Percentiles rank a stretch among this genome's conserved stretches.
These are phyloP conservation scores for Exophiala sp. DNA, from an alignment of 2,329 filamentous ascomycete genomes.

Conservation along the genomic window DNA sequence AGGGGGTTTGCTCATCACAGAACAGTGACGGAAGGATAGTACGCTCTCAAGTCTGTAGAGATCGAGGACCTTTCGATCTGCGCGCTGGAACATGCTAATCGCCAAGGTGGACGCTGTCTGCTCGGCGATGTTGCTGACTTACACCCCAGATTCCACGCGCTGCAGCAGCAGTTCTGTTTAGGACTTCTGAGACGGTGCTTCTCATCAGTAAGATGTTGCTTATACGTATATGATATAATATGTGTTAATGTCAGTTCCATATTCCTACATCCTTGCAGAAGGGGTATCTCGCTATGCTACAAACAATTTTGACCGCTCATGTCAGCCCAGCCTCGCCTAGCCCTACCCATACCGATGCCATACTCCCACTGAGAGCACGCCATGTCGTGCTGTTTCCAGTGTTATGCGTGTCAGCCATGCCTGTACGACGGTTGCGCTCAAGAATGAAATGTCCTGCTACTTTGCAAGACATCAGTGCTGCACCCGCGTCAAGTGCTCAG, in stretches of 20 bases:
- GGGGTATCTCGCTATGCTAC: conserved; percentile 5
- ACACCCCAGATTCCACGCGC: conserved; percentile 6
- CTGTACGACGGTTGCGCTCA: not conserved
- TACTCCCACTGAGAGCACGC: not conserved
- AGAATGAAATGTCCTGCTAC: not conserved
- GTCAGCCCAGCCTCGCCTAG: not conserved
- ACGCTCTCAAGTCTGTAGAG: not conserved
- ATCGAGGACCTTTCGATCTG: not conserved
- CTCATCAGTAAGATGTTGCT: too few species aligned
- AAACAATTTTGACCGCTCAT: not conserved
- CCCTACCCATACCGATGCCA: not conserved
- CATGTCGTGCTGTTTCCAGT: conserved; percentile 5
- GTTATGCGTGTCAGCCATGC: not conserved
- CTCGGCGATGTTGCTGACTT: not conserved
- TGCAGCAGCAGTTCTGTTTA: conserved; percentile 7
- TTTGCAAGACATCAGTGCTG: not conserved
- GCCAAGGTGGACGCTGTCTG: not conserved
- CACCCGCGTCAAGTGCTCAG: conserved; percentile 4
- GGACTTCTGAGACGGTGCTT: too few species aligned
- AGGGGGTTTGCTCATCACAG: conserved; percentile 11
- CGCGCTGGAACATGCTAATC: not conserved
- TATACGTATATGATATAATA: not conserved
- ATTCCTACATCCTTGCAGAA: conserved; percentile 10
- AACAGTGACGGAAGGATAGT: not conserved
- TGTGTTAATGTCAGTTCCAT: not conserved